These are phyloP conservation scores for Capsella rubella DNA, from an alignment of 441 rosid species.

Conservation along the genomic window DNA sequence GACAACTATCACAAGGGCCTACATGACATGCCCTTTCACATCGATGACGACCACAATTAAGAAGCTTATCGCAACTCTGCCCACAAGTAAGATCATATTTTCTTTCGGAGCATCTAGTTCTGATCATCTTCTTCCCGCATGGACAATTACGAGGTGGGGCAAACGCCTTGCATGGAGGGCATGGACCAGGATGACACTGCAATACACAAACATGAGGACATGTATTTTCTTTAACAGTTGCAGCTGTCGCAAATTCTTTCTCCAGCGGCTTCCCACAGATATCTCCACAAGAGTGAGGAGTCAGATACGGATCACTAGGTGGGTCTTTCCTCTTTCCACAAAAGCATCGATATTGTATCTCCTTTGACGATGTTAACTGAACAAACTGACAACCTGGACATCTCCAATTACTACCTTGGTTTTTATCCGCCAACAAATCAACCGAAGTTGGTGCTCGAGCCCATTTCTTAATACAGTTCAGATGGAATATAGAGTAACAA, in stretches of 20 bases:
- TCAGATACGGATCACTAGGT: slow-evolving; percentile 82
- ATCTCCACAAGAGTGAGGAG: slow-evolving; percentile 95
- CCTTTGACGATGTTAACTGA: slow-evolving; percentile 71
- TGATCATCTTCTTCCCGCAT: slow-evolving; percentile 80
- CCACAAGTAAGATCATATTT: slow-evolving; percentile 75
- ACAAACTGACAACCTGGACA: slow-evolving; percentile 93
- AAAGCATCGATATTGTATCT: slow-evolving; percentile 76
- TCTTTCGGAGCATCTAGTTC: slow-evolving; percentile 82
- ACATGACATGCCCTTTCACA: slow-evolving; percentile 77
- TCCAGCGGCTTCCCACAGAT: slow-evolving; percentile 90
- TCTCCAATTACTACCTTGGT: slow-evolving; percentile 87
- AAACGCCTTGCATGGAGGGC: slow-evolving; percentile 94
- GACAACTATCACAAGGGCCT: slow-evolving; percentile 82
- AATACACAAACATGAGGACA: slow-evolving; percentile 91
- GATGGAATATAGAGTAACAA: slow-evolving; percentile 83
- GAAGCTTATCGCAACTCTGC: slow-evolving; percentile 72
- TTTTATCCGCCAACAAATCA: slow-evolving; percentile 73
- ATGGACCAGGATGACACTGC: slow-evolving; percentile 98
- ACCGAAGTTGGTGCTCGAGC: slow-evolving; percentile 85
- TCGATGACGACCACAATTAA: slow-evolving; percentile 72
- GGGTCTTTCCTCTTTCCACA: slow-evolving; percentile 86
- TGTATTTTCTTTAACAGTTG: slow-evolving; percentile 56
- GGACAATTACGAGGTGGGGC: slow-evolving; percentile 82
- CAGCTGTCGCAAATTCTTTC: slow-evolving; percentile 51
- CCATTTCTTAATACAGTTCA: slow-evolving; percentile 89